Evolutionary conservation across 2,329 filamentous ascomycete species (phyloP), one percentile per base, ranked within the genome.

Genomic region (Calonectria fujianensis): DNA sequence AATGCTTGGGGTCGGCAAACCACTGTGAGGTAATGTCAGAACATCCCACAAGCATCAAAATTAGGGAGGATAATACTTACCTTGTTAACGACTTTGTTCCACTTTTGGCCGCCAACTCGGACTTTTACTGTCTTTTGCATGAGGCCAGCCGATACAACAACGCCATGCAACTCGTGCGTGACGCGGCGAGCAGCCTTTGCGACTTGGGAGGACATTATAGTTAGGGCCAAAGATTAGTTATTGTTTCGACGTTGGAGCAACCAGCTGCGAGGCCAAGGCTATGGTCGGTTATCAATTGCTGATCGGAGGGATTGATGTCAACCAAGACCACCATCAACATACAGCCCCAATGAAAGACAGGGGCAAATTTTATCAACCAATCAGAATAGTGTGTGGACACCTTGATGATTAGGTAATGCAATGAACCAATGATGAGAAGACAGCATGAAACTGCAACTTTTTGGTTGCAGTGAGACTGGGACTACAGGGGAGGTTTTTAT

Each of bases 61-160:
- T 31, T 20, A 31, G 8, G 31, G 14, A 31, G 20, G 7, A 24
- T 64, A 13, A 66, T 9, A 20, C 83, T 69, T 83, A 95, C 94
- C 89, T 96, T 96, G 83, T 92, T 89, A 70, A 96, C 90, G 76
- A 90, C 88, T 74, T 89, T 90, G 83, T 96, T 94, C 93, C 93
- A 96, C 82, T 91, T 90, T 82, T 93, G 91, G 18, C 89, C 90
- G 67, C 93, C 93, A 18, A 96, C 89, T 78, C 92, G 91, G 76
- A 96, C 94, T 85, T 94, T 96, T 72, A 96, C 94, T 3, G 94
- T 96, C 85, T 93, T 94, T 74, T 92, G 86, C 93, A 96, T 96
- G 74, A 93, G 89, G 27, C 94, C 95, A 9, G 94, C 92, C 52
- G 94, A 95, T 65, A 96, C 91, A 31, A 96, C 95, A 51, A 96